Conservation (phyloP, 495 filamentous ascomycete genomes). For the Podospora comata region DNA sequence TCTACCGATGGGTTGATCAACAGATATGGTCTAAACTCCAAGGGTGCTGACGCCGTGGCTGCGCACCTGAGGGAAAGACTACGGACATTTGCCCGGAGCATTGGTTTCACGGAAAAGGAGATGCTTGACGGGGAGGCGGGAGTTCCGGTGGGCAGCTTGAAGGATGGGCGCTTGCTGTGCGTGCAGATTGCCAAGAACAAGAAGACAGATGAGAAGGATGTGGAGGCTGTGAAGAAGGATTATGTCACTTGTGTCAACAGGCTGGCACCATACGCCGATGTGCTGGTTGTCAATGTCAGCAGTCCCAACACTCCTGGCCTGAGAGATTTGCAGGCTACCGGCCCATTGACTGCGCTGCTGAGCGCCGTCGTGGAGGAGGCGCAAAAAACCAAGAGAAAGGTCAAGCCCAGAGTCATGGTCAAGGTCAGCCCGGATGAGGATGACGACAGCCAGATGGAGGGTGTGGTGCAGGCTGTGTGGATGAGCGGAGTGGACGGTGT, state of each 20-base stretch:
- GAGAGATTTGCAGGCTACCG: conserved; percentile 74
- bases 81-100: conserved; percentile 65
- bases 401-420: conserved; percentile 85
- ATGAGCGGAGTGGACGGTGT: conserved; percentile 84
- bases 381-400: conserved; percentile 58
- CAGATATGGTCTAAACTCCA: conserved; percentile 89
- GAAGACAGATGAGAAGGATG: conserved; percentile 74
- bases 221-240: conserved; percentile 77
- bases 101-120: conserved; percentile 65
- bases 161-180: conserved; percentile 69
- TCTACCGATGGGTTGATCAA: conserved; percentile 85
- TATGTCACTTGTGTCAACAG: conserved; percentile 82
- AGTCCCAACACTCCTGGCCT: conserved; percentile 94
- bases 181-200: conserved; percentile 99
- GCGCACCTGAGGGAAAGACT: conserved; percentile 74
- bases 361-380: conserved; percentile 79
- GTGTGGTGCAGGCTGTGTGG: conserved; percentile 84
- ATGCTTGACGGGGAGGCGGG: conserved; percentile 68
- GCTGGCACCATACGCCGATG: conserved; percentile 82
- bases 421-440: conserved; percentile 97
- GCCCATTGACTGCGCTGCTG: conserved; percentile 75
- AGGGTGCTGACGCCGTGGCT: conserved; percentile 83
- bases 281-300: conserved; percentile 94
- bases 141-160: conserved; percentile 68
- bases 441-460: conserved; percentile 71